Conservation (phyloP, 371 early-diverging fungal genomes). For the Mucor saturninus region DNA sequence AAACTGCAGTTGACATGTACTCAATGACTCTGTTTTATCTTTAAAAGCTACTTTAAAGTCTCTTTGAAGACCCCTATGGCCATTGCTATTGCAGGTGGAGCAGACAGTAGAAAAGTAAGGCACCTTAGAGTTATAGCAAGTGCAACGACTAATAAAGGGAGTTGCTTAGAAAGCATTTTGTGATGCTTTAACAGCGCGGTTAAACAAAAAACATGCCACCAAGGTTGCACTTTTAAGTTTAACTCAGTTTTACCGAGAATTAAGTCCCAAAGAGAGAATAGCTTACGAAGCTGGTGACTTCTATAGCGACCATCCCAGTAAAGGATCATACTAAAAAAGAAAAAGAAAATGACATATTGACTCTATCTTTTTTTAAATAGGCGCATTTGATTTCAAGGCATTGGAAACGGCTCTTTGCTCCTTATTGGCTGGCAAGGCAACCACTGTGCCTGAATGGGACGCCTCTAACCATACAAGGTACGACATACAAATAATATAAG, state of each 20-base stretch:
- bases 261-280: conserved; percentile 47
- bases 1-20: background rate
- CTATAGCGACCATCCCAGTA: conserved; percentile 61
- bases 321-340: background rate
- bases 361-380: conserved; percentile 20
- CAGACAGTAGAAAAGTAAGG: conserved; percentile 49
- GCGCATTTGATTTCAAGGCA: conserved; percentile 65
- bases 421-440: conserved; percentile 49
- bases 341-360: background rate
- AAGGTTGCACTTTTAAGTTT: conserved; percentile 51
- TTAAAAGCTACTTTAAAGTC: conserved; percentile 46
- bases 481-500: background rate
- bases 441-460: conserved; percentile 62
- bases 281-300: conserved; percentile 50
- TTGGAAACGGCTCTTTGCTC: conserved; percentile 48
- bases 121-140: background rate
- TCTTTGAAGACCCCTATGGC: conserved; percentile 50
- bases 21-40: background rate
- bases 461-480: conserved; percentile 49
- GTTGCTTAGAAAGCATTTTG: conserved; percentile 31
- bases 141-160: background rate
- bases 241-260: conserved; percentile 62
- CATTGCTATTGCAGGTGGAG: conserved; percentile 50
- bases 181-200: conserved; percentile 28
- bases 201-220: conserved; percentile 35